Conservation (phyloP, 495 filamentous ascomycete genomes). For the Margaritispora aquatica region DNA sequence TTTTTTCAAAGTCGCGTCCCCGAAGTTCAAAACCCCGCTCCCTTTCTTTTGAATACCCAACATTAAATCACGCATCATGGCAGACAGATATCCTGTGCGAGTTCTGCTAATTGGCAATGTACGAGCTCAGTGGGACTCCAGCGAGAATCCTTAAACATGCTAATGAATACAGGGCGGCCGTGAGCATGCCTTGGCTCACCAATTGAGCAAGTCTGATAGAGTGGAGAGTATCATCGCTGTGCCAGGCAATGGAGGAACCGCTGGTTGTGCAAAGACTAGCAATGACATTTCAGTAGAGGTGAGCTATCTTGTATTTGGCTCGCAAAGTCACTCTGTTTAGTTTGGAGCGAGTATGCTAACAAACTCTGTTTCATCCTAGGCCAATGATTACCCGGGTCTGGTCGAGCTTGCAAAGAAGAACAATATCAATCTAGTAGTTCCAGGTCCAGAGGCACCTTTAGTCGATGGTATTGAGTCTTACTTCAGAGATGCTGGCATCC, state of each 20-base stretch:
- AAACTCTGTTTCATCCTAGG: constrained; percentile 7
- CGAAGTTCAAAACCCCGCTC: not conserved
- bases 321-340: not conserved
- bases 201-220: constrained; percentile 71
- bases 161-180: constrained; percentile 54
- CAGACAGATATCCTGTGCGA: not conserved
- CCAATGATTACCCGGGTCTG: constrained; percentile 68
- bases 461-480: constrained; percentile 83
- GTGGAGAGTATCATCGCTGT: constrained; percentile 61
- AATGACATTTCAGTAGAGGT: constrained; percentile 59
- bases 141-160: not conserved
- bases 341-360: not conserved
- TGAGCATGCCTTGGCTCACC: constrained; percentile 95
- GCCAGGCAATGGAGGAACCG: constrained; percentile 89
- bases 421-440: constrained; percentile 76
- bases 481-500: constrained; percentile 73
- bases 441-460: constrained; percentile 90
- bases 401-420: constrained; percentile 68
- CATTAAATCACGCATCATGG: not conserved
- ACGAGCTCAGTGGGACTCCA: not conserved
- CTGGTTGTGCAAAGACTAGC: constrained; percentile 58
- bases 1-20: not conserved
- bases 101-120: constrained; percentile 7
- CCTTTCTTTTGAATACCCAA: not conserved
- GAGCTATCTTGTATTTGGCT: not conserved